These are phyloP conservation scores for Hawksworthiomyces lignivorus DNA, from an alignment of 2,329 filamentous ascomycete genomes.

Conservation along the genomic window DNA sequence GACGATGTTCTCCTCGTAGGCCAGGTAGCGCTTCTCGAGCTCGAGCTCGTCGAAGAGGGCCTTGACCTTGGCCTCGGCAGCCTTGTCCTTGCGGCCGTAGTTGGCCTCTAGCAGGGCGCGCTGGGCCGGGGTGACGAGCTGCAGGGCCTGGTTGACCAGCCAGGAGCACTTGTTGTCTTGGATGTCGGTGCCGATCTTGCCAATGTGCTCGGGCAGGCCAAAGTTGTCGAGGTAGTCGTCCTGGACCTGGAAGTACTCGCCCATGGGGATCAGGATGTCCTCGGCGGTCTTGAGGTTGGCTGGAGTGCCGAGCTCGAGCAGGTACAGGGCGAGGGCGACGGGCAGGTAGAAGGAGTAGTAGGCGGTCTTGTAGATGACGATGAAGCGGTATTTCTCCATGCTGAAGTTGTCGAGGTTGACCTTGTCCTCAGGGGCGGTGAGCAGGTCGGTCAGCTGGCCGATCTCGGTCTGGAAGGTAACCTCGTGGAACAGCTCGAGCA, in stretches of 20 bases:
- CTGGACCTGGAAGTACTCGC: conserved; percentile 98
- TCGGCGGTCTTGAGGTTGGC: conserved; percentile 84
- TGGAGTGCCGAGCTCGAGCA: conserved; percentile 74
- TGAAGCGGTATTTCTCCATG: conserved; percentile 92
- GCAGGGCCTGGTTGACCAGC: conserved; percentile 91
- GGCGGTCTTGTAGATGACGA: conserved; percentile 98
- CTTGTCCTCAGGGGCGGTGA: conserved; percentile 90
- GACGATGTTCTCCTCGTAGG: conserved; percentile 84
- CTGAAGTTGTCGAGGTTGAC: conserved; percentile 94
- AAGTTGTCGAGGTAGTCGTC: conserved; percentile 99
- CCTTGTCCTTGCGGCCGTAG: conserved; percentile 86
- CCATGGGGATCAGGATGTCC: conserved; percentile 90
- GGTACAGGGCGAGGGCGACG: conserved; percentile 81
- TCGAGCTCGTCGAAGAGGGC: conserved; percentile 78
- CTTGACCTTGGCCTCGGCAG: conserved; percentile 80
- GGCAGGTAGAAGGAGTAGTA: conserved; percentile 99
- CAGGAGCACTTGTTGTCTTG: conserved; percentile 99
- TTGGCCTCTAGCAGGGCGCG: conserved; percentile 80
- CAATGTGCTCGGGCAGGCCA: conserved; percentile 83
- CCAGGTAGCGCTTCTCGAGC: conserved; percentile 73
- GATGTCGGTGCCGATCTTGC: conserved; percentile 98
- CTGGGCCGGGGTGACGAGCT: conserved; percentile 74
- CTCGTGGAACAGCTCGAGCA: conserved; percentile 96
- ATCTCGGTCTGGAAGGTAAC: conserved; percentile 89
- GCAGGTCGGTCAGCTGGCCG: conserved; percentile 86